Base-by-base conservation (phyloP, 371 early-diverging fungal species). In the Basidiobolus meristosporus region DNA sequence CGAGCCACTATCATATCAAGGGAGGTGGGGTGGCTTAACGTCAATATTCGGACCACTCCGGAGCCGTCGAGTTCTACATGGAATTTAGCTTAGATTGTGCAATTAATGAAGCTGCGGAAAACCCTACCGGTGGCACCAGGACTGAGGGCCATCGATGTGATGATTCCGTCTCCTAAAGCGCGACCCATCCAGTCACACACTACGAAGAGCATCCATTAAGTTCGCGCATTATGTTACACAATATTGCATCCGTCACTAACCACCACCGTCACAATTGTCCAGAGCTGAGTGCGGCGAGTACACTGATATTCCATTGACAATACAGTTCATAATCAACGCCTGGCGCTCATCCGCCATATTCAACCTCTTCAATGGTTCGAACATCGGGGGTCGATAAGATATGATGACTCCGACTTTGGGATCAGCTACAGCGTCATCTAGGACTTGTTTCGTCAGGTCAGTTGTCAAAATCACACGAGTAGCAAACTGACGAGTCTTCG, bases 221-320 rank as follows among this genome's bases (percentile, higher is more conserved):
- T 21, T 0, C 7, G 16, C 18, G 12, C 3, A 37, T 32, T 31
- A 19, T 23, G 5, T 17, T 19, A 45, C 36, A 7, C 7, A n/a
- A 28, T 36, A 36, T 2, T 17, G 1, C 7, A 38, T 2, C 15
- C 23, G 12, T 19, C 19, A 23, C 51, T 37, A 63, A 71, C 83
- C 82, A 39, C 95, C 96, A 39, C 71, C 68, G 1, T 60, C 54
- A 40, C 77, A 71, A 45, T 67, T 73, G 57, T 99, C 98, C 40
- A 91, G 68, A 11, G 98, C 78, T 15, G 98, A 95, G 54, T 99
- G 99, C 36, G 99, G 98, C 15, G 84, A 85, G 62, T 82, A 93
- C 28, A 99, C 74, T 16, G 92, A 84, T 15, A 98, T 72, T 23
- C 90, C 87, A 22, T 68, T 65, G 22, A 82, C 78, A 30, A 82